Evolutionary conservation across 2,329 filamentous ascomycete genomes (phyloP), one percentile per base, ranked within the genome.

Genomic region (Aspergillus novoparasiticus): DNA sequence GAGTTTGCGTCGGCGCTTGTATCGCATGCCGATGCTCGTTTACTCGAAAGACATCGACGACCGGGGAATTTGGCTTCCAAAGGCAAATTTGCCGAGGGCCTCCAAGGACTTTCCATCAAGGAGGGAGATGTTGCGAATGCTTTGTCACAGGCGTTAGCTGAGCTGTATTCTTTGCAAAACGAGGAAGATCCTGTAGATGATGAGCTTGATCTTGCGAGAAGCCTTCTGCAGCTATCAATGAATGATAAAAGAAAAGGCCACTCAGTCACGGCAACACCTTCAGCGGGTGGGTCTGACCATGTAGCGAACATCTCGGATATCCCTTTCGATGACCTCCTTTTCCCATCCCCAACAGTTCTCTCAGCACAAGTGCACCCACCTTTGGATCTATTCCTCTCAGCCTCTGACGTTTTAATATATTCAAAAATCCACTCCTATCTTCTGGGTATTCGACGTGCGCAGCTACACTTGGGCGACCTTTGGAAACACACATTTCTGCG

Each of bases 1-100:
- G 95, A 98, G 75, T 99, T 99, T 75, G 93, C 94, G 23, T 89
- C 95, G 78, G 90, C 91, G 0, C 79, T 99, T 30, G 92, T 96
- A 1, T 87, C 90, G 41, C 92, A 97, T 79, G 93, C 94, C 1
- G 93, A 97, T 69, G 87, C 90, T 60, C 90, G 89, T 69, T 85
- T 95, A 28, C 85, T 87, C n/a, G 89, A 87, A 67, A 88, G 92
- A 57, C 92, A 91, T 84, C 87, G 84, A 69, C 82, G 88, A 66
- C 82, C 87, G 12, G 85, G 73, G 62, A 50, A 70, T 57, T 39
- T 57, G 60, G 64, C 66, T 84, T 83, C 73, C 84, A 87, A 72
- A 86, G 85, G 71, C 76, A 84, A 73, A 59, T 68, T 75, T 1
- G 69, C 75, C 34, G 86, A 88, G 63, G 82, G 84, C 10, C 71